Conservation (phyloP, 108 stramenopile genomes). For the Cyclostephanos invisitatus region DNA sequence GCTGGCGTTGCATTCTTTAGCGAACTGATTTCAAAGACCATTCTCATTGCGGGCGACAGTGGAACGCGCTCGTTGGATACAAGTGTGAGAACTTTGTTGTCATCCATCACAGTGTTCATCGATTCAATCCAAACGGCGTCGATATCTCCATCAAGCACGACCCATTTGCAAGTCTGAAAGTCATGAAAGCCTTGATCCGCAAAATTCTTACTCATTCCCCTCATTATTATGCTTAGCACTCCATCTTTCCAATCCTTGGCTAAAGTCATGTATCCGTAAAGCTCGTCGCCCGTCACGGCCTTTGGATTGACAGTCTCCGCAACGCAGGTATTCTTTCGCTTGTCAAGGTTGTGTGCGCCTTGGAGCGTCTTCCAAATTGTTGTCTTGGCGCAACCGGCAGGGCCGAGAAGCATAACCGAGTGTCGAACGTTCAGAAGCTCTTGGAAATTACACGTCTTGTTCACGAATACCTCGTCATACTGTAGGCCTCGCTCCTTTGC, state of each 20-base stretch:
- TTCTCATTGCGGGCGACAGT: conserved; percentile 84
- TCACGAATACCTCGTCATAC: conserved; percentile 69
- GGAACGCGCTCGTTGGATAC: conserved; percentile 93
- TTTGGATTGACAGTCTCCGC: conserved; percentile 91
- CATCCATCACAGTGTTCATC: conserved; percentile 96
- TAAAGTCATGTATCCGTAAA: conserved; percentile 94
- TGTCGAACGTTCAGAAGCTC: conserved; percentile 91
- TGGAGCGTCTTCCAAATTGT: conserved; percentile 91
- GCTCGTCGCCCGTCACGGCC: conserved; percentile 86
- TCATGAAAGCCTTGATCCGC: conserved; percentile 90
- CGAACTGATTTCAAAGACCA: conserved; percentile 94
- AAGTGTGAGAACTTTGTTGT: conserved; percentile 92
- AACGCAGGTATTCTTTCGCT: conserved; percentile 76
- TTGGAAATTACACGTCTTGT: conserved; percentile 82
- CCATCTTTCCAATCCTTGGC: conserved; percentile 95
- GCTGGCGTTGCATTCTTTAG: conserved; percentile 91
- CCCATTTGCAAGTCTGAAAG: conserved; percentile 90
- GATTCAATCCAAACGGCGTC: conserved; percentile 95
- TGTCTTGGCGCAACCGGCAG: conserved; percentile 89
- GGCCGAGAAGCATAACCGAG: conserved; percentile 91
- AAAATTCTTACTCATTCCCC: conserved; percentile 91
- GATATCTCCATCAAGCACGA: conserved; percentile 90
- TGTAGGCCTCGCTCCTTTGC: conserved; percentile 68
- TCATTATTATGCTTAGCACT: conserved; percentile 88
- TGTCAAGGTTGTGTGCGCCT: conserved; percentile 81